Base-by-base conservation (phyloP, 2,329 filamentous ascomycete species). In the Westerdykella sp. region DNA sequence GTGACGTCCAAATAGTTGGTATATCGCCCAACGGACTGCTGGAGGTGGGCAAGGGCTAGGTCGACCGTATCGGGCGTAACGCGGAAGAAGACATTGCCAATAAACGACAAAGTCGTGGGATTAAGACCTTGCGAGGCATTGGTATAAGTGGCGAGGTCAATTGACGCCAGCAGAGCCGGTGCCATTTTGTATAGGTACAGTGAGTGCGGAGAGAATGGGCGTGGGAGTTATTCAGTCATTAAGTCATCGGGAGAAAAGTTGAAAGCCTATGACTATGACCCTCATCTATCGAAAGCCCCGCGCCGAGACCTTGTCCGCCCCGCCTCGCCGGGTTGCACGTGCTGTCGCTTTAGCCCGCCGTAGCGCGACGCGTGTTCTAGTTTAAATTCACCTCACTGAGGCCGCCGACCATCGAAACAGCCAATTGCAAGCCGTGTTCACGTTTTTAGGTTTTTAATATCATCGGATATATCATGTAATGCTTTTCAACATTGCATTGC, bases 1-100 rank as follows among this genome's bases (percentile, higher is more conserved):
- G 85, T 84, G 40, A 83, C 88, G 57, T 95, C 87, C 53, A 95
- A 78, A 64, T 85, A 89, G 51, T 86, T 78, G 52, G 74, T 66
- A 41, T 79, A 76, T 7, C 68, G 66, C 42, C 73, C 70, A 50
- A 81, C 76, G 34, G 80, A 77, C 40, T 75, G 66, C 42, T 75
- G 73, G 34, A 84, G 69, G 57, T 83, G 78, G 18, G 57, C 34
- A 37, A 78, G 69, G 9, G 73, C 69, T 31, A 67, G 53, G 39
- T 75, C 69, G 53, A 77, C 59, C 16, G 67, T 68, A 9, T 72
- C 65, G 39, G 73, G 67, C 14, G 73, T 73, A 44, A 77, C 72
- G 50, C 69, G 72, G 43, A 78, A 67, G 54, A 80, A 76, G 44
- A 80, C 73, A 44, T 74, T 73, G 51, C 78, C 78, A 42, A 83